Evolutionary conservation across 352 stramenopile genomes (phyloP).

Genomic region (Pythium coloratum): DNA sequence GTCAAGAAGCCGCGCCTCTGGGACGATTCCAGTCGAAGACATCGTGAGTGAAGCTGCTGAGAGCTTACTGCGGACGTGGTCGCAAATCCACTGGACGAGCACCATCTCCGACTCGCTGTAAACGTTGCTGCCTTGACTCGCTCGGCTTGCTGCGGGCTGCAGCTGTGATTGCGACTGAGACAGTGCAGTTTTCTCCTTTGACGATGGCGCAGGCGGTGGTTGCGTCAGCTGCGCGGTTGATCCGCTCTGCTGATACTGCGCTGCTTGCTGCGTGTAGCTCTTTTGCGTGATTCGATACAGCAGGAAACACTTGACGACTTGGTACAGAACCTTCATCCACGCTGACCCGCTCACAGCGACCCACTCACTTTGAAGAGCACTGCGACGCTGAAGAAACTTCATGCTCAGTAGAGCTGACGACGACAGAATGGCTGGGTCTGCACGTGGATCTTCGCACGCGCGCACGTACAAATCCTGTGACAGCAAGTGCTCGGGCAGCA

Average conservation of each 20-base stretch:
- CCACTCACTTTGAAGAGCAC: constrained; percentile 64
- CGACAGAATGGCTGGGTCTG: constrained; percentile 48
- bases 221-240: neutral
- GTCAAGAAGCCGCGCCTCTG: constrained; percentile 50
- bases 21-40: neutral
- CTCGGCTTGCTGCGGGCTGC: constrained; percentile 8
- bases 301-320: constrained; percentile 93
- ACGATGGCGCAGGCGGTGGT: constrained; percentile 12
- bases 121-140: constrained; percentile 84
- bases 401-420: constrained; percentile 36
- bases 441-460: constrained; percentile 66
- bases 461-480: constrained; percentile 79
- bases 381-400: constrained; percentile 54
- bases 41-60: neutral
- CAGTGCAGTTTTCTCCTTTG: constrained; percentile 16
- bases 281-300: constrained; percentile 89
- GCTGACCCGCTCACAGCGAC: constrained; percentile 40
- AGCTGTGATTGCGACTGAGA: neutral
- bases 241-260: neutral
- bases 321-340: constrained; percentile 89
- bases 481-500: constrained; percentile 81
- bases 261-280: constrained; percentile 41
- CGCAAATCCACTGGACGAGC: constrained; percentile 89
- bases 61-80: constrained; percentile 48
- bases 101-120: constrained; percentile 92